Evolutionary conservation across 352 stramenopile genomes (phyloP), one percentile per base, ranked within the genome.

Genomic region (Phytophthora foliorum): DNA sequence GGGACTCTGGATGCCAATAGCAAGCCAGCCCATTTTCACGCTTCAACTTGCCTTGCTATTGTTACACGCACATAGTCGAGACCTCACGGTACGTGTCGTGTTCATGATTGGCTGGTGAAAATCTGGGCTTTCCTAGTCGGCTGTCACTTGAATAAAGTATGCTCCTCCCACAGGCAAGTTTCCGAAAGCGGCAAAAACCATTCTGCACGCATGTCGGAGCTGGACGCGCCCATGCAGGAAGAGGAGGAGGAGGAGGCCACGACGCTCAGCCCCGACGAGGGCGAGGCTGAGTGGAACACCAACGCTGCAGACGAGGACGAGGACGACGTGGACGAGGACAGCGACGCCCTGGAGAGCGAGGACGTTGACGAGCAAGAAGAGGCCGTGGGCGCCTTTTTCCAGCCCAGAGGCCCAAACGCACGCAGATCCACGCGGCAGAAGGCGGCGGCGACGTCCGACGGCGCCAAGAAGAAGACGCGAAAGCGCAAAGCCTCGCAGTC

Each of bases 271-370:
- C 50, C 49, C 14, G 42, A 58, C 39, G 75, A 77, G 27, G 56
- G 42, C 24, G 80, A 92, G 53, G 57, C 57, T 3, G 78, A 86
- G 57, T 87, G 78, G 81, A 57, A 72, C 19, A 64, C 72, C 1
- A 45, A 54, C 48, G 53, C 39, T 19, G 4, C 38, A 16, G 31
- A 51, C 25, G 63, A 73, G 24, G 39, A 56, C 0, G 39, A 72
- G 9, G 60, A 72, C 2, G 63, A 62, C 0, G 72, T 78, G 1
- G 34, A 41, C 2, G 68, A 77, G 2, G 66, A 75, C 3, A 53
- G 65, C 0, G 67, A 70, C 1, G 67, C 68, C 0, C 66, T 67
- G 16, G 68, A 70, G 34, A 41, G 34, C 34, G 14, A 45, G 17
- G 38, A 45, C 38, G 4, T 44, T 1, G 59, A 77, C 0, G 61